These are phyloP conservation scores for Ceratocystis smalleyi DNA, from an alignment of 2,329 filamentous ascomycete genomes.

Conservation along the genomic window DNA sequence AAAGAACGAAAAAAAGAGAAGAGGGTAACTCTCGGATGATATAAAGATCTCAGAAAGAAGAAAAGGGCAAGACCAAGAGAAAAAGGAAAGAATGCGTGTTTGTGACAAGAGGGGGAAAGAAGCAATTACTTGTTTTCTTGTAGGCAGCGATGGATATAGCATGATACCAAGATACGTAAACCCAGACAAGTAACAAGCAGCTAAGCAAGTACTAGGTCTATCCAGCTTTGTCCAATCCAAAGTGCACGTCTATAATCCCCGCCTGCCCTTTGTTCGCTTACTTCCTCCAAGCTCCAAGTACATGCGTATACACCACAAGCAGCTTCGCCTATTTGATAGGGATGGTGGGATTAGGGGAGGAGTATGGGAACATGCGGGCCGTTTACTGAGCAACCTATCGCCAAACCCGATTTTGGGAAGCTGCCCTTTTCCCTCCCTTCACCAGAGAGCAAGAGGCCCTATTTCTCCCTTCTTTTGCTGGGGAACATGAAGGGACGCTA, in stretches of 20 bases:
- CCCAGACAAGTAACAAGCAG: not conserved
- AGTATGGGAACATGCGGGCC: not conserved
- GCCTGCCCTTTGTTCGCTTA: too few relatives aligned
- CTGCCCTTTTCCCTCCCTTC: not conserved
- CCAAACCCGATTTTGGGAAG: not conserved
- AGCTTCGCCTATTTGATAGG: not conserved
- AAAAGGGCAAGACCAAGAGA: not conserved
- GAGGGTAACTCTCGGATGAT: not conserved
- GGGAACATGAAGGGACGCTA: too few relatives aligned
- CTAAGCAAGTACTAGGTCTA: too few relatives aligned
- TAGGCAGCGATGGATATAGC: not conserved
- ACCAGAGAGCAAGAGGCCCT: not conserved
- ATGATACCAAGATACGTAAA: not conserved
- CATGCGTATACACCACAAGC: not conserved
- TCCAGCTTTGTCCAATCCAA: too few relatives aligned
- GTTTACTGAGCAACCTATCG: not conserved
- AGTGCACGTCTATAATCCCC: too few relatives aligned
- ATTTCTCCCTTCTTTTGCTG: not conserved
- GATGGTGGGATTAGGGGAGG: not conserved
- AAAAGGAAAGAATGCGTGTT: not conserved
- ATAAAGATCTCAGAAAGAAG: not conserved
- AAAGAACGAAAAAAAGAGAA: not conserved
- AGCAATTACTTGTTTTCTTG: conserved; percentile 1
- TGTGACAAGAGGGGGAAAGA: not conserved
- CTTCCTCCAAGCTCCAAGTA: too few relatives aligned